Conservation (phyloP, 768 basidiomycete species). For the Amanita inopinata region DNA sequence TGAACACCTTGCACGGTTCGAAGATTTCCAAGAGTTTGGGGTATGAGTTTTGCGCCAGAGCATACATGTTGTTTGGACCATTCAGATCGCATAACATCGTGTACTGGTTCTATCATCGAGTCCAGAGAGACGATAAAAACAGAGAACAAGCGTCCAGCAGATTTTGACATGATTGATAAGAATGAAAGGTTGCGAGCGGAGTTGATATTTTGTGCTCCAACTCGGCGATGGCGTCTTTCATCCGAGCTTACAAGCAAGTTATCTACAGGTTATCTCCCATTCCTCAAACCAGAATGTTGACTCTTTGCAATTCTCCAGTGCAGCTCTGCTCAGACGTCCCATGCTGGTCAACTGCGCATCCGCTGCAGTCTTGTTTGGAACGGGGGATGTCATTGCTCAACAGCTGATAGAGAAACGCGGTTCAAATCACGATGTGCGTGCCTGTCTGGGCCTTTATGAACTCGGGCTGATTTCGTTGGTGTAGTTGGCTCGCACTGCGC, state of each 20-base stretch:
- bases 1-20: no score
- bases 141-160: no score
- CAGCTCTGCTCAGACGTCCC: constrained; percentile 50
- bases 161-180: no score
- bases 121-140: no score
- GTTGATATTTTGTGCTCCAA: no score
- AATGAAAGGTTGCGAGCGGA: no score
- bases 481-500: constrained; percentile 50
- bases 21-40: no score
- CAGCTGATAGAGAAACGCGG: constrained; percentile 73
- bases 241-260: constrained; percentile 31
- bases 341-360: constrained; percentile 55
- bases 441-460: neutral
- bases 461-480: neutral
- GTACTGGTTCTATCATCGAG: no score
- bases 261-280: neutral
- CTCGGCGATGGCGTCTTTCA: constrained; percentile 28
- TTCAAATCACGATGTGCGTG: constrained; percentile 58
- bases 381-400: constrained; percentile 78
- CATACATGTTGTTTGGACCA: no score
- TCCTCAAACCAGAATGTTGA: neutral
- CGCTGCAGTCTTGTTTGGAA: constrained; percentile 58
- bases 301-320: constrained; percentile 25
- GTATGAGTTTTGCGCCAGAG: no score
- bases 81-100: no score